Percentiles rank a stretch among this genome's conserved stretches.
phyloP scores from a whole-genome alignment of 2,329 filamentous ascomycete genomes.

The Cladosporium austrohemisphaericum region DNA sequence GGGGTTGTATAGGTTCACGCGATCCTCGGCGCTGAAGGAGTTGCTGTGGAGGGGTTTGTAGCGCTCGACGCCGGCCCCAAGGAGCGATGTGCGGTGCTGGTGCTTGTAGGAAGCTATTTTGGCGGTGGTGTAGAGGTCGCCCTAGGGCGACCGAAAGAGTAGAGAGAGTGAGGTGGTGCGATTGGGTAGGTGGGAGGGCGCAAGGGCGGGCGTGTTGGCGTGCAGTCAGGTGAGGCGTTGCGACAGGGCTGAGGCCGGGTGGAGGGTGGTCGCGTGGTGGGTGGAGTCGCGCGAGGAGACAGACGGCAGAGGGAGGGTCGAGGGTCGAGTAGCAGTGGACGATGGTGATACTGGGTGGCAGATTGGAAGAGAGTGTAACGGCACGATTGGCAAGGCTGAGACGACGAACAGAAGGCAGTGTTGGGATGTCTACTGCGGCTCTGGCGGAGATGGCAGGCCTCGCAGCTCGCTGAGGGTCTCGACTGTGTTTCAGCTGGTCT shows the following conservation, averaged over 20 bases:
- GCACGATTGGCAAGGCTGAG: not conserved
- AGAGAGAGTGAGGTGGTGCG: slow-evolving; percentile 2
- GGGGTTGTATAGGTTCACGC: slow-evolving; percentile 23
- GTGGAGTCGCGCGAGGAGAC: no score
- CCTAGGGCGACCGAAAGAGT: slow-evolving; percentile 12
- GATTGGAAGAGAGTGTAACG: not conserved
- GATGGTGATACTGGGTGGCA: not conserved
- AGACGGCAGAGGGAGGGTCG: not conserved
- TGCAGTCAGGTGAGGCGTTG: slow-evolving; percentile 4
- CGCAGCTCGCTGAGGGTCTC: no score
- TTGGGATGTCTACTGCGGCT: not conserved
- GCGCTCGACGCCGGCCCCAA: slow-evolving; percentile 44
- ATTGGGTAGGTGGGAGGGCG: not conserved
- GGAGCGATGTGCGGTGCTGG: slow-evolving; percentile 55
- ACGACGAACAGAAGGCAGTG: not conserved
- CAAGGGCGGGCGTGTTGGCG: not conserved
- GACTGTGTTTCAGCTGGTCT: no score
- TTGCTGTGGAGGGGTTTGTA: slow-evolving; percentile 48
- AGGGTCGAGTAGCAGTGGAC: not conserved
- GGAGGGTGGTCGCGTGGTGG: slow-evolving; percentile 2
- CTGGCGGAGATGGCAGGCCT: not conserved
- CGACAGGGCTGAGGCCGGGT: slow-evolving; percentile 12
- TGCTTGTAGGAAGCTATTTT: slow-evolving; percentile 48
- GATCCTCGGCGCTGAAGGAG: slow-evolving; percentile 24
- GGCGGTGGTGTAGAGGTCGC: slow-evolving; percentile 22